These are phyloP conservation scores for Trametes meyenii DNA, from an alignment of 768 basidiomycete genomes.

Conservation along the genomic window DNA sequence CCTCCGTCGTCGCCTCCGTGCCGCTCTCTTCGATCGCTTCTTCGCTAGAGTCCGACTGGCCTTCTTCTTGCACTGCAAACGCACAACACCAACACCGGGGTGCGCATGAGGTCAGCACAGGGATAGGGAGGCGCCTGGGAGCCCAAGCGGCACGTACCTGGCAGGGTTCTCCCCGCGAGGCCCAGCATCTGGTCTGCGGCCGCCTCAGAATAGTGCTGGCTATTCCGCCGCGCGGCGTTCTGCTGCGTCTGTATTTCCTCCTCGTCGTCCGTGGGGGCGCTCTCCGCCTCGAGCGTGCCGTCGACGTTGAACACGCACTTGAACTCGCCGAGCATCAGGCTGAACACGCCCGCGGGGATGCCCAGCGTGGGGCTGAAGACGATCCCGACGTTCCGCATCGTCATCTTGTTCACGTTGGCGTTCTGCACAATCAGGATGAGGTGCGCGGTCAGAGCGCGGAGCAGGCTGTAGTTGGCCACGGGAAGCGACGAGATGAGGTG, in stretches of 20 bases:
- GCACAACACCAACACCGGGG: slow-evolving; percentile 32
- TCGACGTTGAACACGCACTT: slow-evolving; percentile 91
- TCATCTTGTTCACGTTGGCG: slow-evolving; percentile 93
- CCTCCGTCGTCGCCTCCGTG: slow-evolving; percentile 49
- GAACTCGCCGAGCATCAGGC: slow-evolving; percentile 92
- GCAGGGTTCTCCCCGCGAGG: slow-evolving; percentile 66
- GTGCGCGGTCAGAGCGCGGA: slow-evolving; percentile 93
- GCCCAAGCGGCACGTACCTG: slow-evolving; percentile 48
- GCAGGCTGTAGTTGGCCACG: slow-evolving; percentile 88
- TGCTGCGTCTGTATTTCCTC: slow-evolving; percentile 30
- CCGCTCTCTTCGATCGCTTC: slow-evolving; percentile 75
- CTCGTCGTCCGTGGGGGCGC: slow-evolving; percentile 16
- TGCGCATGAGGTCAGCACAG: slow-evolving; percentile 27
- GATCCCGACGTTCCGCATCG: slow-evolving; percentile 96
- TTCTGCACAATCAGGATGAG: slow-evolving; percentile 95
- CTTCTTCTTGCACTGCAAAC: slow-evolving; percentile 50
- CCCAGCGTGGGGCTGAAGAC: slow-evolving; percentile 98
- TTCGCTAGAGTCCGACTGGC: slow-evolving; percentile 70
- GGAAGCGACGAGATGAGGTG: slow-evolving; percentile 87
- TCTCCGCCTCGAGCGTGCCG: slow-evolving; percentile 40
- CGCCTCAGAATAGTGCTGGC: slow-evolving; percentile 79
- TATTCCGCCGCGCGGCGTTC: slow-evolving; percentile 68
- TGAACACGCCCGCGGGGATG: slow-evolving; percentile 97
- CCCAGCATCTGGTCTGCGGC: slow-evolving; percentile 86
- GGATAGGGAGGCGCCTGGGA: not conserved